Base-by-base conservation (phyloP, 441 rosid species). In the Pelargonium cotyledonis region DNA sequence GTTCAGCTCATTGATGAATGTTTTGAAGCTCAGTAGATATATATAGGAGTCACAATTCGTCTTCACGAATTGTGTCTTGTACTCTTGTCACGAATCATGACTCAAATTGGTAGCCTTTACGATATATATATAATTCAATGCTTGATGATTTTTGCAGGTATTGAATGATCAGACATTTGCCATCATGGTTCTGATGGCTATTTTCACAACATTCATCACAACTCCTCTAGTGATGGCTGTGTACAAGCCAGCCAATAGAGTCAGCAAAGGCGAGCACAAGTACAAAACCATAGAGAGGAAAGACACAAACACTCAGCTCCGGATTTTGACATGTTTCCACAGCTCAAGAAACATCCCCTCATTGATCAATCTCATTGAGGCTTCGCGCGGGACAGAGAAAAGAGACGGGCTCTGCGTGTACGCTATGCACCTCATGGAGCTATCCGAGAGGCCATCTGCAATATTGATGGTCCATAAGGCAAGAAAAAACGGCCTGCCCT, bases 361-460 rank as follows among this genome's bases (percentile, higher is more conserved):
- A 0, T 72, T 83, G 67, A 84, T 88, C 46, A 90, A 88, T 66
- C 89, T 90, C 73, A 81, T 88, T 3, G 92, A 90, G 79, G 89
- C 88, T 41, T 90, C 96, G 0, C 92, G 95, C 0, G 95, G 92
- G 38, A 83, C 78, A 0, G 87, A 79, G 65, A 87, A 83, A 68
- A 79, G 77, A 23, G 89, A 84, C 71, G 84, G 75, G 12, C 78
- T 90, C 1, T 79, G 83, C 1, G 89, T 90, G 9, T 90, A 86
- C 19, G 94, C 96, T 0, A 77, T 90, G 84, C 96, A 90, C 74
- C 89, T 90, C 15, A 83, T 87, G 88, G 91, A 88, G 81, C 87
- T 91, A 11, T 82, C 95, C 0, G 89, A 84, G 74, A 79, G 85
- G 53, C 55, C 87, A 18, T 85, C 89, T 0, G 85, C 89, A 29